These are phyloP conservation scores for Cucumis melo DNA, from an alignment of 306 rosid species.

Conservation along the genomic window DNA sequence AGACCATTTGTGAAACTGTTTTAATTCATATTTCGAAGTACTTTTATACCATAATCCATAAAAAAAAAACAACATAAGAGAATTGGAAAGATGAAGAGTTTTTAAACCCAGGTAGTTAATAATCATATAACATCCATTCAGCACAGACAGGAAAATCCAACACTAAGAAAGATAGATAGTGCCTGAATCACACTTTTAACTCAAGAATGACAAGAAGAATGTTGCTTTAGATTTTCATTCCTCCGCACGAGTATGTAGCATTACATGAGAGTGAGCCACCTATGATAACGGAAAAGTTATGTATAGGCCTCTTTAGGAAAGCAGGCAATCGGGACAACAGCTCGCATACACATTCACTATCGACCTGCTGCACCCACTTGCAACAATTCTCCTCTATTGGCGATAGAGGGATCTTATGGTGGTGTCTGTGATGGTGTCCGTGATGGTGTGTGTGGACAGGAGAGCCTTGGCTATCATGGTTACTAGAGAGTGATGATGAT, in stretches of 20 bases:
- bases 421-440: background rate
- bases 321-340: slow-evolving; percentile 3
- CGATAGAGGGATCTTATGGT: background rate
- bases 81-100: background rate
- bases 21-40: background rate
- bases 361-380: slow-evolving; percentile 9
- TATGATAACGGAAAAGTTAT: background rate
- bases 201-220: background rate
- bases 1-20: background rate
- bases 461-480: background rate
- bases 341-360: background rate
- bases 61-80: background rate
- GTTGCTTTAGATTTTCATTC: background rate
- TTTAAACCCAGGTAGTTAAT: background rate
- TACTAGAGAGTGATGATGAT: background rate
- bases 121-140: background rate
- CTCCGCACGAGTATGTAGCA: background rate
- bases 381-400: slow-evolving; percentile 9
- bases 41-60: background rate
- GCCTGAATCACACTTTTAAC: background rate
- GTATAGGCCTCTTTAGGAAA: background rate
- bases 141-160: background rate
- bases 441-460: background rate
- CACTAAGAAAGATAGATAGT: background rate
- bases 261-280: slow-evolving; percentile 5